Conservation (phyloP, 1,284 basidiomycete genomes). For the Xanthoconium separans region DNA sequence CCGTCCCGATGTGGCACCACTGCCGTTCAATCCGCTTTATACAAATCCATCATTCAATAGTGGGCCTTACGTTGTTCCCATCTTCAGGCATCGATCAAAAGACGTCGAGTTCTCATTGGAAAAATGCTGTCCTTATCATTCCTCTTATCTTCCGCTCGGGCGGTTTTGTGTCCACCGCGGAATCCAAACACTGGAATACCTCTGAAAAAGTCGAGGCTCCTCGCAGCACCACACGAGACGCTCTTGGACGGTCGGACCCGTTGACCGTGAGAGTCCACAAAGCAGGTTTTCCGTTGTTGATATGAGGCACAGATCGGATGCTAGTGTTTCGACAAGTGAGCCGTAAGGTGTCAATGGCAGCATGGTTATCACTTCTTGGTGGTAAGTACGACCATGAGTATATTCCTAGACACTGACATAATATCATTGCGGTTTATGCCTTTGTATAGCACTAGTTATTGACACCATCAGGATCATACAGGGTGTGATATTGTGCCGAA, state of each 20-base stretch:
- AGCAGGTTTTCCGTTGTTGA: conserved; percentile 6
- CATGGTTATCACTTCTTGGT: not conserved
- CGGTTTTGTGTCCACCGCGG: not conserved
- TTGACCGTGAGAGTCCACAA: too few relatives aligned
- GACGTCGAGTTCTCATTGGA: not conserved
- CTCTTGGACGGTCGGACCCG: conserved; percentile 1
- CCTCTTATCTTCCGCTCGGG: not conserved
- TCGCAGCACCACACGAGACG: not conserved
- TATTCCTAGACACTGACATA: too few relatives aligned
- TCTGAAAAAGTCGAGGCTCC: not conserved
- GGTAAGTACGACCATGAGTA: conserved; percentile 6
- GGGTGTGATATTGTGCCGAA: conserved; percentile 5
- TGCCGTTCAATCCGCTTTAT: too few relatives aligned
- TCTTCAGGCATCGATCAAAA: not conserved
- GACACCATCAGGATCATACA: conserved; percentile 13
- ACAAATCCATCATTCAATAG: not conserved
- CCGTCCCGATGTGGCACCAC: too few relatives aligned
- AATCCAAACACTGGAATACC: not conserved
- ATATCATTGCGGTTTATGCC: not conserved
- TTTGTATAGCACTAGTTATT: conserved; percentile 18
- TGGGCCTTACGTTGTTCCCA: not conserved
- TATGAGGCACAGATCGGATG: conserved; percentile 4
- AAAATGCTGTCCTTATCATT: not conserved
- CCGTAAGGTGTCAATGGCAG: not conserved
- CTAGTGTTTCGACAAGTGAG: conserved; percentile 1